Base-by-base conservation (phyloP, 176 grass and related monocot genomes). In the Poa pratensis region DNA sequence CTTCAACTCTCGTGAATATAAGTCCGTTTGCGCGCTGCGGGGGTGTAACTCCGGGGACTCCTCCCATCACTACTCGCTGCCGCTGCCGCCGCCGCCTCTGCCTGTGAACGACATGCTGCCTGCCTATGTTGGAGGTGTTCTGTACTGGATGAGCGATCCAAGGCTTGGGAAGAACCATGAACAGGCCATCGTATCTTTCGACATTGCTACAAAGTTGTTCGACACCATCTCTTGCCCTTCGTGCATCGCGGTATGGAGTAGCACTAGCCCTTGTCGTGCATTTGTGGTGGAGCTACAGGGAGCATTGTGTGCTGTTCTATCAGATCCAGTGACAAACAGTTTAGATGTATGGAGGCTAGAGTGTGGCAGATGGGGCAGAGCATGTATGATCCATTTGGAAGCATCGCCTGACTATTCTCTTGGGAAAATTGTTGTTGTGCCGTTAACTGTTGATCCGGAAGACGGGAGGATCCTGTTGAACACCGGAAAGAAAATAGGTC, bases 101-200 rank as follows among this genome's bases (percentile, higher is more conserved):
- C 80, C 80, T 7, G 51, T 82, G 35, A 82, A 73, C 18, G 68
- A 59, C 16, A 73, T 82, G 80, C 80, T 52, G 14, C 80, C 67
- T 15, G 67, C 67, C 52, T 30, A 82, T 28, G 67, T 82, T 23
- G 50, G 5, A 3, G 67, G 80, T 16, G 9, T 73, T 52, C 3
- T 82, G 11, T 82, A 72, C 52, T 82, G 67, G 67, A 70, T 70
- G 67, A 70, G 35, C 13, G 67, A 70, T 42, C 67, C 67, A 70
- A 70, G 67, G 5, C 39, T 70, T 35, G 67, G 67, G 11, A 37
- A 19, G 67, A 42, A 20, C 19, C 39, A n/a, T 10, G 34, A 22
- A 22, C 39, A 19, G 67, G 5, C 67, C 67, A 70, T 70, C 11
- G 67, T 42, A 9, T 70, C 67, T n/a, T 70, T 70, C 34, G 39